Evolutionary conservation across 2,329 filamentous ascomycete species (phyloP).

Genomic region (Hypoxylon sp.): DNA sequence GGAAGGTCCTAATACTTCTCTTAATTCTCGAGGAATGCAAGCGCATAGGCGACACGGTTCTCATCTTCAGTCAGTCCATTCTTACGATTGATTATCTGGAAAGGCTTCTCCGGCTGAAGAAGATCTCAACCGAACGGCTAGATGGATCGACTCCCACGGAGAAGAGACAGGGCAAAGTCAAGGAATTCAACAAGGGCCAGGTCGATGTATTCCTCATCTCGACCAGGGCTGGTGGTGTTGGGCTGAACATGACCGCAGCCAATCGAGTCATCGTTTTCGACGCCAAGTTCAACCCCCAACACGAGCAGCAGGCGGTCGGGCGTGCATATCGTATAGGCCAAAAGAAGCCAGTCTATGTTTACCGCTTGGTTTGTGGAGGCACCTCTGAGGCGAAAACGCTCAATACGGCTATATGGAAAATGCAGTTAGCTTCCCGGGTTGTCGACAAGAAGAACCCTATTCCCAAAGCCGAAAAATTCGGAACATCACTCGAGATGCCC

Average conservation of each 20-base stretch:
- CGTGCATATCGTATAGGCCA: conserved; percentile 90
- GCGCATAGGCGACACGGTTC: conserved; percentile 76
- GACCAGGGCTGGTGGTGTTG: conserved; percentile 84
- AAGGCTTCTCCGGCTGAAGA: conserved; percentile 64
- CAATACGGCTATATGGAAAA: conserved; percentile 85
- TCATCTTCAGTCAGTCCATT: conserved; percentile 85
- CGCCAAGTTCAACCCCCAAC: conserved; percentile 82
- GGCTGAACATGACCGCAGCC: conserved; percentile 86
- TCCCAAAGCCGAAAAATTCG: conserved; percentile 72
- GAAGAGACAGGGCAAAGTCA: conserved; percentile 74
- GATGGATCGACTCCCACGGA: conserved; percentile 74
- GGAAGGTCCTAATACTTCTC: conserved; percentile 77
- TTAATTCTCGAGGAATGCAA: conserved; percentile 78
- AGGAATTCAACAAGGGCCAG: conserved; percentile 74
- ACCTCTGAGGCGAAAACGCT: conserved; percentile 84
- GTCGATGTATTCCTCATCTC: conserved; percentile 83
- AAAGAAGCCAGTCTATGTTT: conserved; percentile 84
- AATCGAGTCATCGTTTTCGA: conserved; percentile 92
- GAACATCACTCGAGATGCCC: conserved; percentile 73
- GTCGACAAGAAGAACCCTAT: conserved; percentile 86
- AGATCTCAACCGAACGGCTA: conserved; percentile 69
- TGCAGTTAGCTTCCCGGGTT: conserved; percentile 81
- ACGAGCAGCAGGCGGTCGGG: conserved; percentile 89
- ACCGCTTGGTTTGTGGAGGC: conserved; percentile 82
- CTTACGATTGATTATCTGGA: conserved; percentile 79